Evolutionary conservation across 176 grass and related monocot genomes (phyloP), one percentile per base, ranked within the genome.

Genomic region (Oropetium thomaeum): DNA sequence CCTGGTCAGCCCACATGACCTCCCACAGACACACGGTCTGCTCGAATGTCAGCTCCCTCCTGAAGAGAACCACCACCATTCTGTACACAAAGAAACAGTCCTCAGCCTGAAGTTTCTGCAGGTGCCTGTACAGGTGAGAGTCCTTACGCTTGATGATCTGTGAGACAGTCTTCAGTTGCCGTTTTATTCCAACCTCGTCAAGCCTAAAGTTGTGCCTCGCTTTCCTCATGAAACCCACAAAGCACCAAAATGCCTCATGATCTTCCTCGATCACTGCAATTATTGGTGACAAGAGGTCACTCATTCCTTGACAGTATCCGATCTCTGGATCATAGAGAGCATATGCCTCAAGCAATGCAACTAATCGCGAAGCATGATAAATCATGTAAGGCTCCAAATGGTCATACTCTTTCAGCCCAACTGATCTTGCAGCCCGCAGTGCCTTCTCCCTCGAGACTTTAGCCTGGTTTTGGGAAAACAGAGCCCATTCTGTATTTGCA

Each of bases 1-100:
- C 91, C 78, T 97, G 95, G 61, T 97, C 91, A 51, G 95, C 95
- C 95, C 95, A 93, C 91, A 97, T 93, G 0, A 92, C 95, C 75
- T 97, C 95, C 95, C 95, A 97, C 43, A 97, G 53, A 49, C 91
- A 93, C 28, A 97, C 20, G 35, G 91, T 92, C 81, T 97, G 91
- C 81, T 92, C 91, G 77, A 97, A 97, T 34, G 88, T 92, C 26
- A 97, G 88, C 74, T 97, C 95, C 67, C 95, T 90, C 70, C 95
- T 87, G 73, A 97, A 97, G 41, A 97, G 81, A 62, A 97, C 95
- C 7, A 97, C 52, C 41, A 97, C 95, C 95, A 97, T 97, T 81
- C 90, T 75, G 71, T 97, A 97, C 52, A 97, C 86, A 75, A 97
- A 97, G 80, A 89, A 97, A 69, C 95, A 97, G 70, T 97, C 95